phyloP scores from a whole-genome alignment of 768 basidiomycete species.

The Cystobasidium ongulense region DNA sequence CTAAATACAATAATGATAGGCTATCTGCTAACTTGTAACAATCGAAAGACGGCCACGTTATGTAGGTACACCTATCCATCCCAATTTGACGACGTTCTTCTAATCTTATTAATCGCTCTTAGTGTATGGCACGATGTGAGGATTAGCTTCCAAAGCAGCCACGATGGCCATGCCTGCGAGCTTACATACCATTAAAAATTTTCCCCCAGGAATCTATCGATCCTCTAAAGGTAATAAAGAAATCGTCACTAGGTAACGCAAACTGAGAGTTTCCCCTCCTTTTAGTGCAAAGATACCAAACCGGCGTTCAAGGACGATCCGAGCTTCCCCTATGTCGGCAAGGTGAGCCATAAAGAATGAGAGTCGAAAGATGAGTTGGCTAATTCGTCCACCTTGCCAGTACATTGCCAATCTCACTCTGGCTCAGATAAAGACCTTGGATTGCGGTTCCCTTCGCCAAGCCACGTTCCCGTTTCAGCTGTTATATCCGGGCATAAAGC shows the following conservation, averaged over 20 bases:
- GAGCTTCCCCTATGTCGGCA: conserved; percentile 29
- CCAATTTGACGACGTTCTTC: background rate
- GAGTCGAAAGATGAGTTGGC: background rate
- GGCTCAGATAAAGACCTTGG: conserved; percentile 35
- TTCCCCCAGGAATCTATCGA: conserved; percentile 3
- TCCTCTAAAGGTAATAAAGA: background rate
- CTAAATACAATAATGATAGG: background rate
- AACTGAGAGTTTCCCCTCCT: background rate
- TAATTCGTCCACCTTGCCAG: background rate
- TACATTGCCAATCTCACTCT: conserved; percentile 35
- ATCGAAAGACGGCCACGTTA: conserved; percentile 5
- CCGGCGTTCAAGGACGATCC: conserved; percentile 22
- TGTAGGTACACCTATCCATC: background rate
- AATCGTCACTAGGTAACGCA: no score
- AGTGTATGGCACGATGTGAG: conserved; percentile 35
- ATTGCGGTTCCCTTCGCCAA: conserved; percentile 24
- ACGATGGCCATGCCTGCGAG: no score
- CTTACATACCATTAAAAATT: background rate
- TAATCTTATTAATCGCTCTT: background rate
- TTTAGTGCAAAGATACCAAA: conserved; percentile 30
- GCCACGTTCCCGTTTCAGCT: conserved; percentile 26
- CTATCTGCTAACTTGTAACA: background rate
- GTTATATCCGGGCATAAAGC: conserved; percentile 24
- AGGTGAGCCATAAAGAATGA: background rate
- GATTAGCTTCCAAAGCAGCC: background rate